phyloP scores from a whole-genome alignment of 495 filamentous ascomycete genomes.

The Sphaerosporella brunnea region DNA sequence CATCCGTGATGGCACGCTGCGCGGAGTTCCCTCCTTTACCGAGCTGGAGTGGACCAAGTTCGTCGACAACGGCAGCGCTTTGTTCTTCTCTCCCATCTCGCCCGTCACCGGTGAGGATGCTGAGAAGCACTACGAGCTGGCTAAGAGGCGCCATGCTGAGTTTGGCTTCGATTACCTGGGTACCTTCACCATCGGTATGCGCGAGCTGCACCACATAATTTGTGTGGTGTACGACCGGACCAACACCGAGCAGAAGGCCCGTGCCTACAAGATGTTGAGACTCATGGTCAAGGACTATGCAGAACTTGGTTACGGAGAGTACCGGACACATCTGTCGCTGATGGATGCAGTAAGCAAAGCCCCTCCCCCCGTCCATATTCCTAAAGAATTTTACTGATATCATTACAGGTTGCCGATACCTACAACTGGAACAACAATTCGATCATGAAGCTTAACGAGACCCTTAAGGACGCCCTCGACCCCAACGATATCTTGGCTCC shows the following conservation, averaged over 20 bases:
- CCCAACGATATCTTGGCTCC: constrained; percentile 36
- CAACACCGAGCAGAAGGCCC: constrained; percentile 24
- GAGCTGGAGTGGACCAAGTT: constrained; percentile 41
- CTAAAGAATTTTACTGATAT: neutral
- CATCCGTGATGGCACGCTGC: constrained; percentile 28
- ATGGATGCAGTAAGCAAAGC: constrained; percentile 30
- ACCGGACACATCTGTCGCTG: constrained; percentile 35
- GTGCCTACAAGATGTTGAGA: constrained; percentile 29
- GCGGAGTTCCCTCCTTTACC: constrained; percentile 23
- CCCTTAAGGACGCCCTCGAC: constrained; percentile 34
- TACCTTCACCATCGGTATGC: constrained; percentile 34
- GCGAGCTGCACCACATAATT: constrained; percentile 35
- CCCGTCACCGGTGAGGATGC: constrained; percentile 37
- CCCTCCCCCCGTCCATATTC: neutral
- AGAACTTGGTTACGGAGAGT: constrained; percentile 34
- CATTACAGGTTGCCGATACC: constrained; percentile 32
- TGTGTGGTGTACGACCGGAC: constrained; percentile 32
- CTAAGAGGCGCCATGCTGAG: constrained; percentile 27
- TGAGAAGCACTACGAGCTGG: constrained; percentile 31
- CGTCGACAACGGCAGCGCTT: constrained; percentile 38
- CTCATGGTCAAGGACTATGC: constrained; percentile 31
- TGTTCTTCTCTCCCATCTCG: constrained; percentile 41
- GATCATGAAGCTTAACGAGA: constrained; percentile 35
- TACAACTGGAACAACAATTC: constrained; percentile 36
- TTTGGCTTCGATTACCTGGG: constrained; percentile 37